Evolutionary conservation across 2,329 filamentous ascomycete genomes (phyloP).

Genomic region (Conoideocrella luteorostrata): DNA sequence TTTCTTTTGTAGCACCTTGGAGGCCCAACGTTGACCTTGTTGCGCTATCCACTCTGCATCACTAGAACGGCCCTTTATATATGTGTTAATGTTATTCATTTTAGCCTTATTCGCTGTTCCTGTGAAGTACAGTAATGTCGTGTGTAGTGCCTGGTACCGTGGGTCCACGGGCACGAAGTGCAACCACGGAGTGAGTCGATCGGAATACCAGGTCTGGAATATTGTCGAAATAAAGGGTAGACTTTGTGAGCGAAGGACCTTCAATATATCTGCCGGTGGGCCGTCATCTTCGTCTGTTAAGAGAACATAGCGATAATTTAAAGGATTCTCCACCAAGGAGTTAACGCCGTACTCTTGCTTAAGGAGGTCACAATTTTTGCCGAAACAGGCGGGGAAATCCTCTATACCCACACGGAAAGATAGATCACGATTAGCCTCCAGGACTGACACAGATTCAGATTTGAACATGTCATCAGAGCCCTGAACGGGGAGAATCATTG

Average conservation of each 20-base stretch:
- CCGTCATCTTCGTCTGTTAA: constrained; percentile 66
- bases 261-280: constrained; percentile 52
- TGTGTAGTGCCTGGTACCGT: constrained; percentile 66
- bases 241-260: constrained; percentile 58
- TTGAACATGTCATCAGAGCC: constrained; percentile 34
- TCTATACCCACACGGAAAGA: constrained; percentile 54
- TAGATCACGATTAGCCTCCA: constrained; percentile 47
- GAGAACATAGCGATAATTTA: constrained; percentile 64
- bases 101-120: constrained; percentile 42
- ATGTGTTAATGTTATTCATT: constrained; percentile 38
- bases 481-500: constrained; percentile 49
- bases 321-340: constrained; percentile 41
- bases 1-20: constrained; percentile 55
- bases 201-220: constrained; percentile 75
- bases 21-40: constrained; percentile 59
- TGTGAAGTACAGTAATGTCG: constrained; percentile 67
- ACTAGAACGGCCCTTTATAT: constrained; percentile 38
- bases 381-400: constrained; percentile 50
- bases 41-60: constrained; percentile 61
- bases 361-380: constrained; percentile 27
- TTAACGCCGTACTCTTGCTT: constrained; percentile 25
- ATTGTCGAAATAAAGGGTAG: constrained; percentile 66
- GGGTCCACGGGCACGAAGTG: constrained; percentile 76
- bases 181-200: constrained; percentile 66
- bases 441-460: constrained; percentile 48